Evolutionary conservation across 306 rosid genomes (phyloP).

Genomic region (Pueraria montana): DNA sequence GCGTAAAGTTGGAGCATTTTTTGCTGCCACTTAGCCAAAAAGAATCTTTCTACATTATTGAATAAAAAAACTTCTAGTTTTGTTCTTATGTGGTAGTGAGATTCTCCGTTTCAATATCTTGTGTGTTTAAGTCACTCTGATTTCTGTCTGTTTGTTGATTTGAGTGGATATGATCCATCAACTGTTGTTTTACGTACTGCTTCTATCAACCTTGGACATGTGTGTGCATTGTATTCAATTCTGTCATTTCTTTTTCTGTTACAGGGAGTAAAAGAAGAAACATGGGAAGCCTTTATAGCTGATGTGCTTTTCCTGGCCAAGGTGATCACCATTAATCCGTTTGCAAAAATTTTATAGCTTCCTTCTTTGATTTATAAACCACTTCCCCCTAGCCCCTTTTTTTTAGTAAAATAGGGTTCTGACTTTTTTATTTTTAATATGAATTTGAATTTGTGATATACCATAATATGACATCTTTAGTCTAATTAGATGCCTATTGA

Average conservation of each 20-base stretch:
- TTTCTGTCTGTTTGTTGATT: constrained; percentile 1
- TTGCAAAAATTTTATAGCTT: neutral
- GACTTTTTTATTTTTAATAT: neutral
- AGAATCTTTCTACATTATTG: neutral
- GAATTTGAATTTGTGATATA: too few relatives aligned
- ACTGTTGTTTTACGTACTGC: constrained; percentile 14
- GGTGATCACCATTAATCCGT: constrained; percentile 55
- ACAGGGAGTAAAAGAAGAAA: constrained; percentile 85
- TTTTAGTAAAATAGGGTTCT: neutral
- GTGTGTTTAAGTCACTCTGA: too few relatives aligned
- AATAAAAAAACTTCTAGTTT: neutral
- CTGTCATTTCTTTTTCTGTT: constrained; percentile 16
- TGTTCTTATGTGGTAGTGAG: neutral
- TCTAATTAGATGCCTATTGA: too few relatives aligned
- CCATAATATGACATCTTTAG: too few relatives aligned
- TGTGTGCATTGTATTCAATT: constrained; percentile 25
- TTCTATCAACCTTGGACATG: constrained; percentile 9
- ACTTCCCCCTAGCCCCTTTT: neutral
- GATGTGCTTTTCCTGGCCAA: constrained; percentile 78
- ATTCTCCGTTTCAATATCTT: too few relatives aligned
- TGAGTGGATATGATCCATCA: constrained; percentile 16
- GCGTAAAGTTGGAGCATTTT: neutral
- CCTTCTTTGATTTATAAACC: constrained; percentile 15
- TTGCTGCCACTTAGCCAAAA: neutral
- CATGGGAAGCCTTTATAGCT: constrained; percentile 80